These are phyloP conservation scores for Tricholoma matsutake DNA, from an alignment of 768 basidiomycete species.

Conservation along the genomic window DNA sequence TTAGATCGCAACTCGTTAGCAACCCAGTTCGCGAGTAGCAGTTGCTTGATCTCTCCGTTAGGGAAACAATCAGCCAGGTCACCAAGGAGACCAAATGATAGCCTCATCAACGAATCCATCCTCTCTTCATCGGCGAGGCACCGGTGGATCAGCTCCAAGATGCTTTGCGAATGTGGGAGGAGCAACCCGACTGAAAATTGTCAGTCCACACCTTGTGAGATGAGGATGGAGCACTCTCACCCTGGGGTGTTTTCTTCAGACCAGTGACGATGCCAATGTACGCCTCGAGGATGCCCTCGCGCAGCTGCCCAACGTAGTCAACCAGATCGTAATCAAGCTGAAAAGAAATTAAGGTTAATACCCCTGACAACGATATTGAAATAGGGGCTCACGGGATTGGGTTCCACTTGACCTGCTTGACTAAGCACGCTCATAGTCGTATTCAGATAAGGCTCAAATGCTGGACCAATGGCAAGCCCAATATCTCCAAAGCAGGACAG, in stretches of 20 bases:
- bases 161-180: conserved; percentile 64
- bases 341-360: conserved; percentile 8
- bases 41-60: conserved; percentile 74
- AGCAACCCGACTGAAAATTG: conserved; percentile 44
- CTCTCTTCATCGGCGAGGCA: conserved; percentile 81
- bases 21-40: conserved; percentile 78
- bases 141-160: conserved; percentile 80
- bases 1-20: conserved; percentile 70
- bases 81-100: conserved; percentile 84
- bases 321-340: conserved; percentile 85
- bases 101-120: conserved; percentile 70
- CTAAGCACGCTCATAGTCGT: conserved; percentile 88
- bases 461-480: conserved; percentile 83
- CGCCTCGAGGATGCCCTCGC: conserved; percentile 95
- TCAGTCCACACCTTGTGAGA: conserved; percentile 8
- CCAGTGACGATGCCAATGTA: conserved; percentile 94
- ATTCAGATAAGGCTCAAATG: conserved; percentile 85
- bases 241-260: conserved; percentile 79
- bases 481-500: conserved; percentile 96
- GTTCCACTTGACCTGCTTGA: conserved; percentile 86
- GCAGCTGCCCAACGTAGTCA: conserved; percentile 86
- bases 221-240: conserved; percentile 33
- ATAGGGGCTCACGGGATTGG: conserved; percentile 70
- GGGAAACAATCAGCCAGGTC: conserved; percentile 91
- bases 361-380: not conserved